Evolutionary conservation across 2,329 filamentous ascomycete genomes (phyloP).

Genomic region (Exophiala lecanii-corni): DNA sequence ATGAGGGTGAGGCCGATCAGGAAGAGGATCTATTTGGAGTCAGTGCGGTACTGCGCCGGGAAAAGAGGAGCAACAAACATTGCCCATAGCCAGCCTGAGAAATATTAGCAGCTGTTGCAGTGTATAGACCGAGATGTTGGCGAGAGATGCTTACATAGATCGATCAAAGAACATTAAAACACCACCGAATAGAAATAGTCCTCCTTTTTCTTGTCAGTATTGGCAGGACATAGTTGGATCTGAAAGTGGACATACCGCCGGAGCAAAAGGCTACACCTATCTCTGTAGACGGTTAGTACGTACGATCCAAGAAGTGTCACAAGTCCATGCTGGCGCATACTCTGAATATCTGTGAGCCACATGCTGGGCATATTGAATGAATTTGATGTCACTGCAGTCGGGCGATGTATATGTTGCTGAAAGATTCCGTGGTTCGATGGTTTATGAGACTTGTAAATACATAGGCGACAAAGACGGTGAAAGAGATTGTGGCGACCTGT

Average conservation of each 20-base stretch:
- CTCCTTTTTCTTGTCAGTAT: conserved; percentile 54
- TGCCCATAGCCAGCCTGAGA: conserved; percentile 89
- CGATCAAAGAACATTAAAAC: conserved; percentile 97
- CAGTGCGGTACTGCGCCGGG: no score
- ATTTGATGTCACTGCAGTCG: background rate
- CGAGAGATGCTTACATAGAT: conserved; percentile 64
- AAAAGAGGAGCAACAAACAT: no score
- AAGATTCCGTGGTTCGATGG: no score
- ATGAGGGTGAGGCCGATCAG: conserved; percentile 93
- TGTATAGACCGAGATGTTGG: conserved; percentile 4
- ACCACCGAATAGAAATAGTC: conserved; percentile 89
- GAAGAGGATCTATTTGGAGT: conserved; percentile 98
- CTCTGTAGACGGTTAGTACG: conserved; percentile 53
- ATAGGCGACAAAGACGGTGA: no score
- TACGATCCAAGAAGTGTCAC: conserved; percentile 7
- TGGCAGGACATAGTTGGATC: background rate
- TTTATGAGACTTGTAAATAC: no score
- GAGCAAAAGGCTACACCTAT: conserved; percentile 97
- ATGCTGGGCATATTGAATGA: conserved; percentile 74
- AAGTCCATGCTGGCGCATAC: conserved; percentile 54
- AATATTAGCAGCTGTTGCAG: conserved; percentile 4
- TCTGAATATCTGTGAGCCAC: conserved; percentile 95
- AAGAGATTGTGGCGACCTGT: no score
- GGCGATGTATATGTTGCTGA: background rate
- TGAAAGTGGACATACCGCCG: conserved; percentile 64